A percentile compares a stretch with the other conserved stretches of the same genome.
Conservation (phyloP, 2,329 filamentous ascomycete genomes). For the Colletotrichum spinosum region DNA sequence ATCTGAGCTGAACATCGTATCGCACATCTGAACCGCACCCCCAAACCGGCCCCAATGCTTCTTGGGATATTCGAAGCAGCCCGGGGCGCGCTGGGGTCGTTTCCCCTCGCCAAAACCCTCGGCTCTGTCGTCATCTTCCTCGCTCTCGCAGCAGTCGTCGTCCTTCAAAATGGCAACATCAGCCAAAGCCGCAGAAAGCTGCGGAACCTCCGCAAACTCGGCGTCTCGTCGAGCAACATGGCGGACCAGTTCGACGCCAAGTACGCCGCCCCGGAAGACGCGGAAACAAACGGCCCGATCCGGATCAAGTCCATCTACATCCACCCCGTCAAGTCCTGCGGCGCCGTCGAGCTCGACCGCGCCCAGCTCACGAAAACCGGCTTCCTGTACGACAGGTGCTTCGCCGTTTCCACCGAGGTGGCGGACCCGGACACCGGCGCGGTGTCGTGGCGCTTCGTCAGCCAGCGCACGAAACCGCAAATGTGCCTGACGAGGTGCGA, state of each 20-base stretch:
- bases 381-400: conserved; percentile 42
- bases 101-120: not conserved
- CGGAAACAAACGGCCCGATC: conserved; percentile 20
- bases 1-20: not conserved
- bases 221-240: conserved; percentile 43
- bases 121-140: not conserved
- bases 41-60: not conserved
- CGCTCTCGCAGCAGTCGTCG: fast-evolving
- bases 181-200: conserved; percentile 12
- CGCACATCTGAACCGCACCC: not conserved
- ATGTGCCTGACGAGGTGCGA: conserved; percentile 38
- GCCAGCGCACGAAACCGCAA: conserved; percentile 41
- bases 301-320: conserved; percentile 44
- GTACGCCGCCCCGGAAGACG: conserved; percentile 32
- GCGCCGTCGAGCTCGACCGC: conserved; percentile 41
- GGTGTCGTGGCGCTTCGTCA: conserved; percentile 42
- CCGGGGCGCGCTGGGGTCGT: fast-evolving
- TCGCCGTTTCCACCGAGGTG: conserved; percentile 45
- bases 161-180: conserved; percentile 9
- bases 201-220: conserved; percentile 23
- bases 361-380: conserved; percentile 42
- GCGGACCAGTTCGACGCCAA: conserved; percentile 40
- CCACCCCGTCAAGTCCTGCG: conserved; percentile 46
- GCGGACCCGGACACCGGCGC: conserved; percentile 39
- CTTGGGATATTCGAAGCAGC: not conserved